phyloP scores from a whole-genome alignment of 306 rosid species.

The Hippophae rhamnoides region DNA sequence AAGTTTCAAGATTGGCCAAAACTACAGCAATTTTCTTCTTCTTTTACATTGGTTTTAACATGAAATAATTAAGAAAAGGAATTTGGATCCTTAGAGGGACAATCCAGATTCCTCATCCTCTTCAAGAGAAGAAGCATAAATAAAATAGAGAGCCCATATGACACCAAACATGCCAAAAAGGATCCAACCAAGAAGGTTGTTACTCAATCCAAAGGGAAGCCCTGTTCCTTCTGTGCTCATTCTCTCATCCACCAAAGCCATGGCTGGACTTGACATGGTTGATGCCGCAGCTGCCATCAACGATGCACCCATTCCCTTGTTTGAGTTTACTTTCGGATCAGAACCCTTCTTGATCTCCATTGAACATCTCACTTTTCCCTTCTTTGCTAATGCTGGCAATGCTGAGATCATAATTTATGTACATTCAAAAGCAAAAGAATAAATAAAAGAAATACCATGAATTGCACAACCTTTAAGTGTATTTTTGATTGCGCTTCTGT shows the following conservation, averaged over 20 bases:
- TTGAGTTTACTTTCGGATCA: constrained; percentile 29
- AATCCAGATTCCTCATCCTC: constrained; percentile 95
- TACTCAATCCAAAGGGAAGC: constrained; percentile 91
- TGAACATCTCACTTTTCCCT: constrained; percentile 71
- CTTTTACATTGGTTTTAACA: too few relatives aligned
- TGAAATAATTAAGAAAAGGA: not conserved
- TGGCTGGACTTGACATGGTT: constrained; percentile 67
- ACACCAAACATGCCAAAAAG: constrained; percentile 64
- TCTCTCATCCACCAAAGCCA: constrained; percentile 95
- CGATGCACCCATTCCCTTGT: constrained; percentile 53
- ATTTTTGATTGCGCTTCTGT: too few relatives aligned
- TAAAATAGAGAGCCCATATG: constrained; percentile 50
- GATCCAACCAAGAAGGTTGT: constrained; percentile 85
- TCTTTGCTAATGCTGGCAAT: constrained; percentile 51
- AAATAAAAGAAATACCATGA: too few relatives aligned
- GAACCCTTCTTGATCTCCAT: constrained; percentile 37
- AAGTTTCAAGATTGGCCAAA: too few relatives aligned
- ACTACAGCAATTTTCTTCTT: too few relatives aligned
- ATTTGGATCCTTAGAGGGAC: constrained; percentile 41
- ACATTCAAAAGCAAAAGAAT: too few relatives aligned
- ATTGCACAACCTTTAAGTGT: too few relatives aligned
- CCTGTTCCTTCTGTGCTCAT: constrained; percentile 92
- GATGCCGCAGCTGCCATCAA: constrained; percentile 47
- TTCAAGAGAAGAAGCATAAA: constrained; percentile 58
- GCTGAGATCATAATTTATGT: constrained; percentile 20